A percentile compares a stretch with the other conserved stretches of the same genome.
These are phyloP conservation scores for Leccinum aurantiacum DNA, from an alignment of 768 basidiomycete species.

Conservation along the genomic window DNA sequence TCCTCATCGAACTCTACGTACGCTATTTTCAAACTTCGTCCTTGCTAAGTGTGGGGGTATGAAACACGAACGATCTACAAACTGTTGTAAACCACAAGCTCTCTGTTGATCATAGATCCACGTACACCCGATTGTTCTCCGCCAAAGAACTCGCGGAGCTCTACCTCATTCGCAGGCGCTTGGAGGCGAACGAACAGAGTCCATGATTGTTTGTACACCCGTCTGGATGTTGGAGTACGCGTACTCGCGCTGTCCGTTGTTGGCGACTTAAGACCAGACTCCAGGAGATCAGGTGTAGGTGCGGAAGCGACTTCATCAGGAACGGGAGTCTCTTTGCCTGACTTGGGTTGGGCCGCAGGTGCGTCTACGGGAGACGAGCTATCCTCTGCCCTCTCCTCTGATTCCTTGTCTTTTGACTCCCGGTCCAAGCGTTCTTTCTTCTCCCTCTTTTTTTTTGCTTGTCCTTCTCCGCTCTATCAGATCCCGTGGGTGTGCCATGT, in stretches of 20 bases:
- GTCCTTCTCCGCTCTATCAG: slow-evolving; percentile 56
- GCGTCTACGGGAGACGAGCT: slow-evolving; percentile 28
- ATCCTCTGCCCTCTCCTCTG: slow-evolving; percentile 35
- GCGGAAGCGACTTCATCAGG: slow-evolving; percentile 26
- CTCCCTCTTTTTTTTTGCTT: slow-evolving; percentile 59
- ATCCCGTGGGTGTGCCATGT: slow-evolving; percentile 33
- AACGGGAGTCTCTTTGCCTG: slow-evolving; percentile 41
- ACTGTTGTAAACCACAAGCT: not conserved
- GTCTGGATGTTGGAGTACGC: slow-evolving; percentile 69
- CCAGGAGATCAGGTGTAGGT: slow-evolving; percentile 27
- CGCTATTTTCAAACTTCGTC: slow-evolving; percentile 59
- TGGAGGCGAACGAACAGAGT: slow-evolving; percentile 80
- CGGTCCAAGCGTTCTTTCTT: slow-evolving; percentile 53
- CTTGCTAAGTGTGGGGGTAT: slow-evolving; percentile 49
- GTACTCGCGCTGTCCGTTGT: slow-evolving; percentile 58
- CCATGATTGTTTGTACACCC: slow-evolving; percentile 72
- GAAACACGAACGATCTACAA: slow-evolving; percentile 66
- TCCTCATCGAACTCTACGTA: slow-evolving; percentile 93
- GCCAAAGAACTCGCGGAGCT: slow-evolving; percentile 75
- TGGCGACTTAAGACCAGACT: slow-evolving; percentile 51
- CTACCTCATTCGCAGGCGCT: slow-evolving; percentile 53
- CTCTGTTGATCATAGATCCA: slow-evolving; percentile 9
- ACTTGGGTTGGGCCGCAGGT: slow-evolving; percentile 28
- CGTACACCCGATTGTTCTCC: slow-evolving; percentile 68
- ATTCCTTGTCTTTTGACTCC: slow-evolving; percentile 39